Evolutionary conservation across 1,284 basidiomycete genomes (phyloP).

Genomic region (Apiotrichum brassicae): DNA sequence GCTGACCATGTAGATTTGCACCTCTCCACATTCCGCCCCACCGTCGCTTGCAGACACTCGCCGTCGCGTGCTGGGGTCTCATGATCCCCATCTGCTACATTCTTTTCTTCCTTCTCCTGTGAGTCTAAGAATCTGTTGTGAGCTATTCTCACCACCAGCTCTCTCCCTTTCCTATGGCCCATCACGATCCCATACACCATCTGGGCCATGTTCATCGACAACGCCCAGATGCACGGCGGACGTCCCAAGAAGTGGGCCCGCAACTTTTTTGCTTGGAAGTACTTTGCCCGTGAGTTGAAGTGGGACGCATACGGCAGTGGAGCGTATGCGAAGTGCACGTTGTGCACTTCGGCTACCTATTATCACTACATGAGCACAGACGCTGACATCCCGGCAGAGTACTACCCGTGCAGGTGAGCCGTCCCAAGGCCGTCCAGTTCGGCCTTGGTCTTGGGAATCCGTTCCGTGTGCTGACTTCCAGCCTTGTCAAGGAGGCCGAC

Average conservation of each 20-base stretch:
- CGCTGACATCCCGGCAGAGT: slow-evolving; percentile 60
- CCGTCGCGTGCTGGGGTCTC: slow-evolving; percentile 79
- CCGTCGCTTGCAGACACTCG: slow-evolving; percentile 73
- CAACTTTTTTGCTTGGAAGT: slow-evolving; percentile 63
- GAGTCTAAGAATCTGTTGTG: slow-evolving; percentile 34
- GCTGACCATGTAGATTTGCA: slow-evolving; percentile 36
- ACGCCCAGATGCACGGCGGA: slow-evolving; percentile 70
- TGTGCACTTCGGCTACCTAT: no score
- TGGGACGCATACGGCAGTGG: no score
- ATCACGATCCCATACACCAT: slow-evolving; percentile 70
- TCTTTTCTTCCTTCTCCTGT: slow-evolving; percentile 75
- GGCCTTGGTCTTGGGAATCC: no score
- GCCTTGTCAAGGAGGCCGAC: slow-evolving; percentile 61
- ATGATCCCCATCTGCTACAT: slow-evolving; percentile 65
- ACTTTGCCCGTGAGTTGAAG: slow-evolving; percentile 36
- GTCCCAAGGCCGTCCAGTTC: no score
- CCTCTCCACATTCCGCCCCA: slow-evolving; percentile 45
- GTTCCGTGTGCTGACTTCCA: no score
- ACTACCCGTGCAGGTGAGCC: slow-evolving; percentile 62
- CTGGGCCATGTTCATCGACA: slow-evolving; percentile 70
- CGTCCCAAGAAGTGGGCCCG: slow-evolving; percentile 72
- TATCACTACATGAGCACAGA: no score
- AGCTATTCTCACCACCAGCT: slow-evolving; percentile 55
- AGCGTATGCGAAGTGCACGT: no score
- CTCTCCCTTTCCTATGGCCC: slow-evolving; percentile 83